Conservation (phyloP, 1,139 yeast species). For the Nematodospora anomalae region DNA sequence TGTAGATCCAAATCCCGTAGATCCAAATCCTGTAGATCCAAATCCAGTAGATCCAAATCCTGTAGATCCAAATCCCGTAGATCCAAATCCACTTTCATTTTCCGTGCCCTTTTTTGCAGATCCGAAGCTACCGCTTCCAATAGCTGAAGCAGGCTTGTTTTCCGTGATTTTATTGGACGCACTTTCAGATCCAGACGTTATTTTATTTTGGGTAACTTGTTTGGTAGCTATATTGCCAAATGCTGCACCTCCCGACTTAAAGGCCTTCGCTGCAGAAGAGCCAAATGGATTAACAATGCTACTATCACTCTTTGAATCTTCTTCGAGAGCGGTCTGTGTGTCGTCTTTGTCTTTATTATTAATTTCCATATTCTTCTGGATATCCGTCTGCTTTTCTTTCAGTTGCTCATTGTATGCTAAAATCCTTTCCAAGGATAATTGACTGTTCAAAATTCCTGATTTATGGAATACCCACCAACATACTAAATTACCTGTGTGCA, state of each 20-base stretch:
- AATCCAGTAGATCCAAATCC: constrained; percentile 16
- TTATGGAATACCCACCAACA: constrained; percentile 67
- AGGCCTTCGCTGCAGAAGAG: constrained; percentile 14
- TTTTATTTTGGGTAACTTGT: neutral
- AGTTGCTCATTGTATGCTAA: constrained; percentile 2
- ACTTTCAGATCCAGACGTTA: neutral
- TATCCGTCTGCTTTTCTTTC: neutral
- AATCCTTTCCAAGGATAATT: constrained; percentile 24
- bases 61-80: constrained; percentile 20
- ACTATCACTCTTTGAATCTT: neutral
- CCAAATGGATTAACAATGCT: constrained; percentile 15
- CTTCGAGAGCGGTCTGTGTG: constrained; percentile 2
- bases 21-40: constrained; percentile 13
- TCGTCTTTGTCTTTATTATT: neutral
- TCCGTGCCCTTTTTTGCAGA: neutral
- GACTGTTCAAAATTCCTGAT: constrained; percentile 37
- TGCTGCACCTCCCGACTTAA: constrained; percentile 4
- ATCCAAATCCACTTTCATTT: constrained; percentile 10
- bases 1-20: constrained; percentile 19
- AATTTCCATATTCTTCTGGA: neutral
- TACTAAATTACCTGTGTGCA: constrained; percentile 60
- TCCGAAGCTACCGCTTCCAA: neutral
- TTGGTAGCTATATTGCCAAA: neutral
- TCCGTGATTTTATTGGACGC: neutral
- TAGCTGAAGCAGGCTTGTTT: neutral